phyloP scores from a whole-genome alignment of 345 rosid species.

The Hevea brasiliensis region DNA sequence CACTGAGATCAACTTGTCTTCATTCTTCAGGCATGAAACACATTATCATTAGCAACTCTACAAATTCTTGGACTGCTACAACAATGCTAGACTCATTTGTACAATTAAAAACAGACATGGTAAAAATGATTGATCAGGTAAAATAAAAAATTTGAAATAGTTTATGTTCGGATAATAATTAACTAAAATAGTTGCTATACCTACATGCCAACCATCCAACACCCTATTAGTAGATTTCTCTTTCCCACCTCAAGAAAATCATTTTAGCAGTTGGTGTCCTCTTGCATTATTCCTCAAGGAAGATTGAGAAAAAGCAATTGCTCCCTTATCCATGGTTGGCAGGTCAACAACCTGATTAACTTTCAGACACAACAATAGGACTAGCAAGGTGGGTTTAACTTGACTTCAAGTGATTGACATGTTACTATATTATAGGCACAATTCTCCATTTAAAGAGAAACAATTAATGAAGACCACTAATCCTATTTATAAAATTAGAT shows the following conservation, averaged over 20 bases:
- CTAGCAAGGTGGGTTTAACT: constrained; percentile 16
- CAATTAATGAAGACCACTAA: neutral
- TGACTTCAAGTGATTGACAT: constrained; percentile 12
- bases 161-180: no score
- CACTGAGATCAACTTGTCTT: constrained; percentile 32
- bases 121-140: constrained; percentile 21
- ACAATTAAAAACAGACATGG: neutral
- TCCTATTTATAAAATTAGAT: neutral
- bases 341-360: constrained; percentile 23
- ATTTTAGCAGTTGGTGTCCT: neutral
- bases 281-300: no score
- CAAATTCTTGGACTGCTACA: neutral
- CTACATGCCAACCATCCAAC: no score
- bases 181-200: no score
- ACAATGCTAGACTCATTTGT: constrained; percentile 6
- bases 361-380: neutral
- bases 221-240: no score
- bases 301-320: neutral
- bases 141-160: no score
- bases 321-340: constrained; percentile 15
- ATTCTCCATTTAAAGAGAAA: neutral
- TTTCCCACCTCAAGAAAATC: neutral
- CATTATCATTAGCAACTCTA: constrained; percentile 15
- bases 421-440: neutral
- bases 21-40: constrained; percentile 26